phyloP scores from a whole-genome alignment of 257 asterid genomes.

The Jacaranda copaia region DNA sequence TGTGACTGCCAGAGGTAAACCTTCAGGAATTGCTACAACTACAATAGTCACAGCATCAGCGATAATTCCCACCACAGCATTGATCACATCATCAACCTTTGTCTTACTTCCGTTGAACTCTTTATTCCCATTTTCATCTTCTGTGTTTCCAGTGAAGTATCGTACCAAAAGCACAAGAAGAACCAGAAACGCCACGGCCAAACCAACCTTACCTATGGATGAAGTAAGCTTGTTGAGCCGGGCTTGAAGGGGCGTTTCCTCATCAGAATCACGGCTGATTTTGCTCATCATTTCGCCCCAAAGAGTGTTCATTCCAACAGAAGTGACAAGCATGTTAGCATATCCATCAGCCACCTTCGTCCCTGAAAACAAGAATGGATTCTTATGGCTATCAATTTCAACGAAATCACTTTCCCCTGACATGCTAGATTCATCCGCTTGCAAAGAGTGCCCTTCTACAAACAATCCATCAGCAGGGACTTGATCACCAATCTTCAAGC shows the following conservation, averaged over 20 bases:
- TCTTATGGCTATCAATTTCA: conserved; percentile 10
- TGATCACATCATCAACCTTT: conserved; percentile 10
- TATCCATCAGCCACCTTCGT: conserved; percentile 35
- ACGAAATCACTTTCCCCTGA: conserved; percentile 33
- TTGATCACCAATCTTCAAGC: conserved; percentile 41
- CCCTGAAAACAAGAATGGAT: conserved; percentile 44
- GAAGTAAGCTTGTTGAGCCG: conserved; percentile 39
- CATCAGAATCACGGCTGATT: conserved; percentile 29
- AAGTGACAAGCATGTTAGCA: conserved; percentile 37
- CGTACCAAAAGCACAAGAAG: conserved; percentile 32
- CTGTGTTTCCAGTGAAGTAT: conserved; percentile 41
- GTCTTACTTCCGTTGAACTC: conserved; percentile 28
- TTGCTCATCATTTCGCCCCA: conserved; percentile 51
- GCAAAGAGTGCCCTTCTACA: conserved; percentile 40
- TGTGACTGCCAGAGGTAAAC: conserved; percentile 35
- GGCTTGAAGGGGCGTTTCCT: conserved; percentile 41
- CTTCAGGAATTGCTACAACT: conserved; percentile 46
- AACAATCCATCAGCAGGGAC: conserved; percentile 45
- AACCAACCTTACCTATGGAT: conserved; percentile 36
- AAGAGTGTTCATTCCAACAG: conserved; percentile 46
- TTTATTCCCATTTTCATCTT: conserved; percentile 34
- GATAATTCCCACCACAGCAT: conserved; percentile 29
- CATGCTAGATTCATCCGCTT: conserved; percentile 48
- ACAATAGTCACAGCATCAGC: conserved; percentile 35
- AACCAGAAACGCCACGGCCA: conserved; percentile 38